Evolutionary conservation across 176 grass and related monocot genomes (phyloP).

Genomic region (Neostapfia colusana): DNA sequence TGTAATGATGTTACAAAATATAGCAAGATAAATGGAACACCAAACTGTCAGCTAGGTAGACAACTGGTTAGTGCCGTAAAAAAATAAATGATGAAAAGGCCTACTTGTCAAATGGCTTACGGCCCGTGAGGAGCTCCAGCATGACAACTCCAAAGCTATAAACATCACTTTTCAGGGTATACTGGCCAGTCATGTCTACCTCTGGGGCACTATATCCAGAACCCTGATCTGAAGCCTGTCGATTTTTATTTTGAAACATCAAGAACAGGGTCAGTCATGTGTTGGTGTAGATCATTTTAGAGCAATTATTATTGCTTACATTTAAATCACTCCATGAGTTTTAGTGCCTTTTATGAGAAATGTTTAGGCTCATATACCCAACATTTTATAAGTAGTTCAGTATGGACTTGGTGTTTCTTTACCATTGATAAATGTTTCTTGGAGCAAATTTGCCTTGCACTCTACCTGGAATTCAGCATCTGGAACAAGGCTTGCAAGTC

Average conservation of each 20-base stretch:
- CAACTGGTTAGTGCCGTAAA: neutral
- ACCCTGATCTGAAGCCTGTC: constrained; percentile 60
- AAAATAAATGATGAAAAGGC: neutral
- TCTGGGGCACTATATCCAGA: constrained; percentile 77
- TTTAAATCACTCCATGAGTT: neutral
- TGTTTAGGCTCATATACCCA: constrained; percentile 8
- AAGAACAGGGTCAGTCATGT: constrained; percentile 6
- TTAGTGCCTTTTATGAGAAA: neutral
- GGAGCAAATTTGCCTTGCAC: neutral
- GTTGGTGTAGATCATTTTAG: neutral
- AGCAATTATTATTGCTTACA: neutral
- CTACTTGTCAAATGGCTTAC: constrained; percentile 84
- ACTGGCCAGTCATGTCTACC: constrained; percentile 69
- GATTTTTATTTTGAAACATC: constrained; percentile 34
- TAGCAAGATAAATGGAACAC: constrained; percentile 19
- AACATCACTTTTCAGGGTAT: constrained; percentile 87
- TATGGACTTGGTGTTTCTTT: constrained; percentile 18
- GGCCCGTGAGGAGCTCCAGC: constrained; percentile 87
- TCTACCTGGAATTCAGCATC: constrained; percentile 83
- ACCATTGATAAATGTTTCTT: constrained; percentile 16
- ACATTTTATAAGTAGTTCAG: constrained; percentile 18
- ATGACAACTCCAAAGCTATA: constrained; percentile 92
- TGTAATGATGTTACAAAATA: constrained; percentile 31
- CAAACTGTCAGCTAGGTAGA: neutral
- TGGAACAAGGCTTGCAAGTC: constrained; percentile 59